phyloP scores from a whole-genome alignment of 345 rosid genomes.

The Cardiospermum halicacabum region DNA sequence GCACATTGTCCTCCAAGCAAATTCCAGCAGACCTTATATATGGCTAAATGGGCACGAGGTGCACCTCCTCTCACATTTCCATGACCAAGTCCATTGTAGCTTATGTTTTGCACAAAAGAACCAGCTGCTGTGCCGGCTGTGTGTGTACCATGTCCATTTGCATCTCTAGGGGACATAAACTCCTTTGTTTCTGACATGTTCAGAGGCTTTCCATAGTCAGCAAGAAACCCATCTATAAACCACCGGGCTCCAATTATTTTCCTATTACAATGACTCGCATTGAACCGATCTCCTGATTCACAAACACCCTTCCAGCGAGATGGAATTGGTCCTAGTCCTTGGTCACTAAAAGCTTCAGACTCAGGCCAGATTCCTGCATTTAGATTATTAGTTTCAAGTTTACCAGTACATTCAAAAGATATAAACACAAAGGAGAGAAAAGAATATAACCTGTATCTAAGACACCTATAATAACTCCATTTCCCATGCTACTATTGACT shows the following conservation, averaged over 20 bases:
- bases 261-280: slow-evolving; percentile 36
- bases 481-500: slow-evolving; percentile 54
- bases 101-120: slow-evolving; percentile 28
- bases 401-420: not conserved
- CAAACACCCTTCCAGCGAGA: slow-evolving; percentile 51
- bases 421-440: not conserved
- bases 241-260: slow-evolving; percentile 53
- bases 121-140: slow-evolving; percentile 57
- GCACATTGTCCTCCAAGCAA: slow-evolving; percentile 28
- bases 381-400: not conserved
- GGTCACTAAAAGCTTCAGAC: slow-evolving; percentile 37
- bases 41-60: slow-evolving; percentile 44
- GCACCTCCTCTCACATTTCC: slow-evolving; percentile 50
- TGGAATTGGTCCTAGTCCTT: slow-evolving; percentile 46
- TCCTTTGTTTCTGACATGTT: slow-evolving; percentile 29
- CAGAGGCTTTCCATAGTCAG: slow-evolving; percentile 31
- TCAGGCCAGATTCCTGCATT: slow-evolving; percentile 48
- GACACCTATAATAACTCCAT: slow-evolving; percentile 57
- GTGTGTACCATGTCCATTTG: slow-evolving; percentile 58
- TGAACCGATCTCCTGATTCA: slow-evolving; percentile 25
- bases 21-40: slow-evolving; percentile 54
- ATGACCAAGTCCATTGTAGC: slow-evolving; percentile 36
- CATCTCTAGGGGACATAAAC: slow-evolving; percentile 48
- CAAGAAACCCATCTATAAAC: slow-evolving; percentile 32
- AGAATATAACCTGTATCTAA: slow-evolving; percentile 50